Conservation (phyloP, 208 protist genomes). For the Lotmaria passim region DNA sequence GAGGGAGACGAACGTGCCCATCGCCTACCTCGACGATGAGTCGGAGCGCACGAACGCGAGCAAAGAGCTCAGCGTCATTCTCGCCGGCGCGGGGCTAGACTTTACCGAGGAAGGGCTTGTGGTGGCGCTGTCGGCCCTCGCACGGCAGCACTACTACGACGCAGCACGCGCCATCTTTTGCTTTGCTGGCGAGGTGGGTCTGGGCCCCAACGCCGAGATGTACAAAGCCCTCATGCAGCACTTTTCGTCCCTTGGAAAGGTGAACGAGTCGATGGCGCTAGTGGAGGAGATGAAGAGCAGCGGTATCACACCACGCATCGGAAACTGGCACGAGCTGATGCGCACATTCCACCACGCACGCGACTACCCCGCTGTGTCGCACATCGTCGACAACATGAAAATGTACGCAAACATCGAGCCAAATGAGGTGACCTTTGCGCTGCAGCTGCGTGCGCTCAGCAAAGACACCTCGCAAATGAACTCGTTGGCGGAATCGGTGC, state of each 20-base stretch:
- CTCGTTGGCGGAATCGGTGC: slow-evolving; percentile 78
- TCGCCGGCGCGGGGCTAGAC: slow-evolving; percentile 69
- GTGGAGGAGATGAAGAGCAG: slow-evolving; percentile 91
- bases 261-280: slow-evolving; percentile 76
- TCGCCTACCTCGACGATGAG: slow-evolving; percentile 87
- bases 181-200: slow-evolving; percentile 66
- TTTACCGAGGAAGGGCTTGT: slow-evolving; percentile 87
- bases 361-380: slow-evolving; percentile 82
- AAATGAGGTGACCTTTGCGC: slow-evolving; percentile 86
- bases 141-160: slow-evolving; percentile 60
- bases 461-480: slow-evolving; percentile 81
- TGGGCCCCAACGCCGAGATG: slow-evolving; percentile 77
- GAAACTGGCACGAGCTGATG: slow-evolving; percentile 93
- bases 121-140: slow-evolving; percentile 69
- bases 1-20: slow-evolving; percentile 55
- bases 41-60: slow-evolving; percentile 80
- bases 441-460: slow-evolving; percentile 77
- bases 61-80: slow-evolving; percentile 69
- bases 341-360: slow-evolving; percentile 77
- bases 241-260: slow-evolving; percentile 56
- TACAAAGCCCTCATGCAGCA: slow-evolving; percentile 89
- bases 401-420: slow-evolving; percentile 93
- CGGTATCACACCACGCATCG: slow-evolving; percentile 86
- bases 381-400: slow-evolving; percentile 92
- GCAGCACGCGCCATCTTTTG: slow-evolving; percentile 75